Base-by-base conservation (phyloP, 2,329 filamentous ascomycete species). In the Paraphoma sp. region DNA sequence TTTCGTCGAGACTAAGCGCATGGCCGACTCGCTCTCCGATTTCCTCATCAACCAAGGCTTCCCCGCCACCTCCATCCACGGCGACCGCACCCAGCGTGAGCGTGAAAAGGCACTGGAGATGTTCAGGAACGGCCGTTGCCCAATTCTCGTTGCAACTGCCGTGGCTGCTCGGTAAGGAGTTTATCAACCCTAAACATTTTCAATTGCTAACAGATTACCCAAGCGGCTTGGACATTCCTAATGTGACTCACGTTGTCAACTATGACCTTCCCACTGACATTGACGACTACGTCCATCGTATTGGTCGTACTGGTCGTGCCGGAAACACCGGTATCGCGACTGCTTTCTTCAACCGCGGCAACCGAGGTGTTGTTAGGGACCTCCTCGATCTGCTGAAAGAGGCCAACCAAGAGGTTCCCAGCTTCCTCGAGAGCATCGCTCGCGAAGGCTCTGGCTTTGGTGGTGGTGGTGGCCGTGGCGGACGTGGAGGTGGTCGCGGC, bases 271-370 rank as follows among this genome's bases (percentile, higher is more conserved):
- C 95, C 48, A 97, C 93, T 54, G 95, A 98, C 74, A 96, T 98
- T 72, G 95, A 98, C 73, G 95, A 98, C 80, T 99, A 99, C 70
- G 95, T 99, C 56, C 95, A 99, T 81, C 92, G 95, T 79, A 99
- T 99, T 74, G 95, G 95, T 89, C 95, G 95, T 94, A 99, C 95
- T 65, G 95, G 95, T 76, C 95, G 95, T 92, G 95, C 95, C 65
- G 95, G 95, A 79, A 99, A 99, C 85, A 98, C 94, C 72, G 95
- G 95, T 89, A 89, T 97, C 68, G 92, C 95, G 6, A 99, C 95
- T 69, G 95, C 95, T 54, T 99, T 99, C 86, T 98, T 99, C 89
- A 99, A 99, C 87, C 94, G 95, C 76, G 94, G 94, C 75, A 99
- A 99, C 86, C 92, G 95, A 72, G 95, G 95, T 81, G 92, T 99